These are phyloP conservation scores for Vararia minispora DNA, from an alignment of 768 basidiomycete genomes.

Conservation along the genomic window DNA sequence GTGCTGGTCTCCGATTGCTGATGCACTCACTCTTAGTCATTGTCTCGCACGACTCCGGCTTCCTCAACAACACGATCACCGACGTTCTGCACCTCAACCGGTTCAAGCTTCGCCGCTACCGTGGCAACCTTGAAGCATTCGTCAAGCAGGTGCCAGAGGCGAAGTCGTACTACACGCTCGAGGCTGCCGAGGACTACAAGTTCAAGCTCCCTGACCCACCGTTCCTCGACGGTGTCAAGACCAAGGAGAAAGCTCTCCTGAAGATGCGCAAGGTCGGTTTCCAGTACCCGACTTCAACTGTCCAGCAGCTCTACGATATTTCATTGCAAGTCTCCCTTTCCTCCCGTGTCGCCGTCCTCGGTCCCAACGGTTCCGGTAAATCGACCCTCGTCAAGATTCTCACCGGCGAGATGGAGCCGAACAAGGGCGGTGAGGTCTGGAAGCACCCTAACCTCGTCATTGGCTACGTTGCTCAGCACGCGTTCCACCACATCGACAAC, in stretches of 20 bases:
- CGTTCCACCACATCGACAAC: slow-evolving; percentile 98
- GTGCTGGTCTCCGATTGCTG: slow-evolving; percentile 7
- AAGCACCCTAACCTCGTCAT: slow-evolving; percentile 99
- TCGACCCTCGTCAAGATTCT: slow-evolving; percentile 95
- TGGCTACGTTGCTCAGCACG: slow-evolving; percentile 97
- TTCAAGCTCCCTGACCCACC: slow-evolving; percentile 98
- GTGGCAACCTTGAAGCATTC: slow-evolving; percentile 91
- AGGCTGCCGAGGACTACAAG: slow-evolving; percentile 93
- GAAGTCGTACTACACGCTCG: slow-evolving; percentile 94
- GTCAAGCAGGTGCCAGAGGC: slow-evolving; percentile 93
- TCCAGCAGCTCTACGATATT: slow-evolving; percentile 91
- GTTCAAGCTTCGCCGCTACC: slow-evolving; percentile 94
- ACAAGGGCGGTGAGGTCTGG: slow-evolving; percentile 96
- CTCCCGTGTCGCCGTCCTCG: slow-evolving; percentile 96
- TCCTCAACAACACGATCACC: slow-evolving; percentile 98
- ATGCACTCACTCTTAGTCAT: slow-evolving; percentile 46
- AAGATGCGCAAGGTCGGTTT: slow-evolving; percentile 98
- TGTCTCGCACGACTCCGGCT: slow-evolving; percentile 94
- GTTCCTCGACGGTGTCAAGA: slow-evolving; percentile 98
- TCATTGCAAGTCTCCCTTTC: slow-evolving; percentile 95
- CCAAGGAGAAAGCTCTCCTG: slow-evolving; percentile 92
- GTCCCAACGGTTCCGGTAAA: slow-evolving; percentile 98
- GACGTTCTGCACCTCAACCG: slow-evolving; percentile 96
- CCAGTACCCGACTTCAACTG: slow-evolving; percentile 82
- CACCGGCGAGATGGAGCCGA: slow-evolving; percentile 93